Evolutionary conservation across 2,329 filamentous ascomycete genomes (phyloP), one percentile per base, ranked within the genome.

Genomic region (Cercospora zeina): DNA sequence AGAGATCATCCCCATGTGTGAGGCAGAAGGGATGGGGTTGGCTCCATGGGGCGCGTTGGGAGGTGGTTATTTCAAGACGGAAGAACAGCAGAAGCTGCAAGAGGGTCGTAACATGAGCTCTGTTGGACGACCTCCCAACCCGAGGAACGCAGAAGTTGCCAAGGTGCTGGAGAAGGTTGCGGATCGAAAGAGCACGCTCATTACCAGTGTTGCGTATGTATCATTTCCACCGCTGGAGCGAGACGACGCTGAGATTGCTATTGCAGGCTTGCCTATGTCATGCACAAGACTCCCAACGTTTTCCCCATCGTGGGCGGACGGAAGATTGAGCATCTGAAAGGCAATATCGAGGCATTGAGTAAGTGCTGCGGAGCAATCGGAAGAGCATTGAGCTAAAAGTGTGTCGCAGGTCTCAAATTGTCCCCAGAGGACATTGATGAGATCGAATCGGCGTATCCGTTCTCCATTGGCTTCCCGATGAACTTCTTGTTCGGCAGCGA

Each of bases 221-320:
- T n/a, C n/a, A n/a, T 27, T 19, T 5, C 10, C 9, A 14, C 16
- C 14, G 5, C 9, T 13, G 10, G 5, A 8, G 8, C 7, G 14
- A 11, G 30, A 11, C 6, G 33, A n/a, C 11, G 50, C 57, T 59
- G 56, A 59, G 16, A n/a, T 13, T 19, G 7, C 8, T 21, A 7
- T 39, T 49, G 42, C 42, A 63, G 62, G 16, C 75, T 92, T 24
- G 89, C 89, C 3, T 92, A 92, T 71, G 85, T 91, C 14, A 82
- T 89, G 80, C 82, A 85, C 67, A 91, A 91, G 76, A 65, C 65
- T 4, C 65, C 58, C 13, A 86, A 89, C 65, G 88, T 91, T 7
- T 90, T 90, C 69, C 89, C 89, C 1, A 85, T 92, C 42, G 79
- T 91, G 4, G 89, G 89, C 11, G 86, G 87, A 0, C 82, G 88